Percentiles rank a stretch among this genome's conserved stretches.
These are phyloP conservation scores for Cladosporium sp. DNA, from an alignment of 2,329 filamentous ascomycete species.

Conservation along the genomic window DNA sequence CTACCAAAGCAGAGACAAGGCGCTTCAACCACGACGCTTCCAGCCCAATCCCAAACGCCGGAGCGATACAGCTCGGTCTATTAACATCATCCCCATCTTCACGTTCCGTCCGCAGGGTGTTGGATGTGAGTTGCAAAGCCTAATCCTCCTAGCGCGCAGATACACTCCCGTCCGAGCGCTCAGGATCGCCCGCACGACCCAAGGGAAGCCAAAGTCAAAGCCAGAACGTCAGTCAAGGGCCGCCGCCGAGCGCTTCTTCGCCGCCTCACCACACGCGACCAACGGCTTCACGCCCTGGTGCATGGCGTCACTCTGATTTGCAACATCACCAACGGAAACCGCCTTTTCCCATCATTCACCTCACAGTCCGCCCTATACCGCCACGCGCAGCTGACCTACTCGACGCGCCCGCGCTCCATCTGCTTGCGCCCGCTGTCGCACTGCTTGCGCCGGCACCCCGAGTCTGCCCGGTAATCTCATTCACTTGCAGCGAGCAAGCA, in stretches of 20 bases:
- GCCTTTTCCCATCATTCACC: neutral
- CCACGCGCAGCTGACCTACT: neutral
- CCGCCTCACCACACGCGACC: neutral
- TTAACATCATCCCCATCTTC: neutral
- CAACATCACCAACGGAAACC: neutral
- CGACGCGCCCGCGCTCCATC: constrained; percentile 5
- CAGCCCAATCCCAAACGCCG: too few relatives aligned
- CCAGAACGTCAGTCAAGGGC: neutral
- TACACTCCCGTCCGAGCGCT: neutral
- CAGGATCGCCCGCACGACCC: neutral
- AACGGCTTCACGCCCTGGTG: neutral
- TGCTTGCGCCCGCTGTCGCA: constrained; percentile 9
- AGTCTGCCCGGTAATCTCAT: constrained; percentile 5
- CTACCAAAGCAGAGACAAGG: too few relatives aligned
- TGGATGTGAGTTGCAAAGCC: neutral
- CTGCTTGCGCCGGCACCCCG: constrained; percentile 10
- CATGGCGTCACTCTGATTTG: neutral
- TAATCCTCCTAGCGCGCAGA: neutral
- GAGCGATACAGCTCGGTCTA: too few relatives aligned
- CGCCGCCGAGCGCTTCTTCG: neutral
- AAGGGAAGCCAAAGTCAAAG: neutral
- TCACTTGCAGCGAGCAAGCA: neutral
- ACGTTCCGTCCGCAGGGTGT: neutral
- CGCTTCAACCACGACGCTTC: too few relatives aligned
- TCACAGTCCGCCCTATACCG: neutral